Evolutionary conservation across 805 yeast species (phyloP).

Genomic region (Deakozyma indianensis): DNA sequence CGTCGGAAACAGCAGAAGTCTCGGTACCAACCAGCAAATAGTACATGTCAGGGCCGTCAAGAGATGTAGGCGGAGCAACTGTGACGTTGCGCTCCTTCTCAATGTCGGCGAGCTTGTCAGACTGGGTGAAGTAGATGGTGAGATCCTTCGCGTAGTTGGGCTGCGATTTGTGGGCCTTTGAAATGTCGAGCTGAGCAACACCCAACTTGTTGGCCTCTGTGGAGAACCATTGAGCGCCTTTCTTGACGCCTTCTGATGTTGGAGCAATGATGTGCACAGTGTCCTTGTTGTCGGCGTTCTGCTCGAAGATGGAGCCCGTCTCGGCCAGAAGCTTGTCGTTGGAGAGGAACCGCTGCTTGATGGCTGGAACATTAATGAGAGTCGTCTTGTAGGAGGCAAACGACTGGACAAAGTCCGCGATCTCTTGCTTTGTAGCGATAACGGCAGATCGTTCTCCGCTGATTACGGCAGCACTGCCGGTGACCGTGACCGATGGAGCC

Average conservation of each 20-base stretch:
- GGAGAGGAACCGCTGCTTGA: background rate
- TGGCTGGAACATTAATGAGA: background rate
- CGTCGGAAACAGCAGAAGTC: conserved; percentile 36
- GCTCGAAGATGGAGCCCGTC: conserved; percentile 1
- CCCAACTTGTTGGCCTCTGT: conserved; percentile 37
- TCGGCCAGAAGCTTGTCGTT: conserved; percentile 3
- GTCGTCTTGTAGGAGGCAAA: conserved; percentile 1
- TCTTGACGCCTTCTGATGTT: conserved; percentile 27
- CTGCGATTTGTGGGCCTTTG: conserved; percentile 79
- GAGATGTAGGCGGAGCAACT: conserved; percentile 34
- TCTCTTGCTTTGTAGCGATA: conserved; percentile 17
- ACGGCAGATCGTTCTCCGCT: conserved; percentile 16
- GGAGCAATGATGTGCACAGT: conserved; percentile 1
- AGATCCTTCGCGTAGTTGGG: conserved; percentile 61
- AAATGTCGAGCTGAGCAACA: conserved; percentile 60
- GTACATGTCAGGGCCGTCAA: conserved; percentile 29
- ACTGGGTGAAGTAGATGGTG: conserved; percentile 41
- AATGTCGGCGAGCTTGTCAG: conserved; percentile 23
- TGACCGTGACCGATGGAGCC: conserved; percentile 3
- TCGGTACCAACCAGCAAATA: conserved; percentile 47
- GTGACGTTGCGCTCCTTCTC: conserved; percentile 29
- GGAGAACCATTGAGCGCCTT: conserved; percentile 49
- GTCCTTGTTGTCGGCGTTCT: conserved; percentile 1
- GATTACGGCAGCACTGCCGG: conserved; percentile 10
- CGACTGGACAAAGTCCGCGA: conserved; percentile 7